Base-by-base conservation (phyloP, 257 asterid genomes). In the Plantago major region DNA sequence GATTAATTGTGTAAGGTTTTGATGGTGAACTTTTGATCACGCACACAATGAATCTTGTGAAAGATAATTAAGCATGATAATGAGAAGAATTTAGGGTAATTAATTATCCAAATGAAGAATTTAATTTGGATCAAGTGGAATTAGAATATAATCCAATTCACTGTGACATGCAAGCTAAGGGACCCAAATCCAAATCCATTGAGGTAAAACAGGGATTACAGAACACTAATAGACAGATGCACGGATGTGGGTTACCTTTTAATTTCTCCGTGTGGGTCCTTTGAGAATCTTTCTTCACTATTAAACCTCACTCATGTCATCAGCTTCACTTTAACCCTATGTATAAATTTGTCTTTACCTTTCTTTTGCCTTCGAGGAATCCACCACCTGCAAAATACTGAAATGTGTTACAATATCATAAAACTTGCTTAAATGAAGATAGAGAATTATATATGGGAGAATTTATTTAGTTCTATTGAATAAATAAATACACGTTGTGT, bases 221-320 rank as follows among this genome's bases (percentile, higher is more conserved):
- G 38, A 51, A 40, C 61, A 64, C 60, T 40, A 38, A 49, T 53
- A 30, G 37, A 30, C 8, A 7, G 18, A 64, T 42, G 60, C 68
- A 64, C 68, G 64, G 50, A 50, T 53, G 53, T 52, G 48, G 42
- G 19, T 72, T 60, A 57, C 42, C 17, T 22, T 44, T 33, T 62
- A 14, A 55, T 55, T 56, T 56, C 26, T 66, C 74, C 78, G 76
- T 46, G 80, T 78, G 84, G 84, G 84, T 46, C 78, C 74, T 3
- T 33, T 0, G 6, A 72, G 81, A 78, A 72, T 78, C 78, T 75
- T 75, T 73, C 57, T 1, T 33, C 40, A 33, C 50, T 28, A 65
- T 37, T 74, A 19, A 47, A 44, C 30, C 33, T 13, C 22, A 13
- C 26, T 22, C 14, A 47, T 22, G 26, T 0, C 26, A 10, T 30